Evolutionary conservation across 2,329 filamentous ascomycete species (phyloP).

Genomic region (Fusarium gaditjirri): DNA sequence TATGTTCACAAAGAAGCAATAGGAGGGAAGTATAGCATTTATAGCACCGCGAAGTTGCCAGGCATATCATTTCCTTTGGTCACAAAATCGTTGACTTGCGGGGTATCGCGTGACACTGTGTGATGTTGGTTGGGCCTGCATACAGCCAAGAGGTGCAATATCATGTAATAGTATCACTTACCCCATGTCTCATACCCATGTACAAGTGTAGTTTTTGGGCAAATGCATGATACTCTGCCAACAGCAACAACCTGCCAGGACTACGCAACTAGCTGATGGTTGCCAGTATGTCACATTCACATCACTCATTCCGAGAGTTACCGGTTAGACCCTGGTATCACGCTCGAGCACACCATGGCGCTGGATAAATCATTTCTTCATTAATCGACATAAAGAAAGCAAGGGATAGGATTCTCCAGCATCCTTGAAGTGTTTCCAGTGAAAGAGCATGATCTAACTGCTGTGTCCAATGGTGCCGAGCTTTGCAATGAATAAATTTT

Average conservation of each 20-base stretch:
- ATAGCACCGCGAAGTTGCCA: slow-evolving; percentile 17
- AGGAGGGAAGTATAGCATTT: slow-evolving; percentile 21
- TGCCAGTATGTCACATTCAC: not conserved
- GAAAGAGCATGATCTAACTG: slow-evolving; percentile 11
- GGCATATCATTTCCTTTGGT: slow-evolving; percentile 4
- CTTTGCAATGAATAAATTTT: slow-evolving; percentile 45
- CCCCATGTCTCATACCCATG: slow-evolving; percentile 34
- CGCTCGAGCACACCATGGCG: not conserved
- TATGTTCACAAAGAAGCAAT: not conserved
- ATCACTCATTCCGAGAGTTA: not conserved
- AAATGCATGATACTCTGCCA: slow-evolving; percentile 19
- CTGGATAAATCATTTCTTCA: slow-evolving; percentile 29
- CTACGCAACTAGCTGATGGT: not conserved
- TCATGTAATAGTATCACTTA: slow-evolving; percentile 41
- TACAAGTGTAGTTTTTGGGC: not conserved
- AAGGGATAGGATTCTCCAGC: not conserved
- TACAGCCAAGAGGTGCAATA: slow-evolving; percentile 41
- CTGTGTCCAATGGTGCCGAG: slow-evolving; percentile 47
- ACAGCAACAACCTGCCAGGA: not conserved
- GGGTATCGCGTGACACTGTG: slow-evolving; percentile 40
- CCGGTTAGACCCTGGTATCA: not conserved
- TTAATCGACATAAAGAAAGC: slow-evolving; percentile 26
- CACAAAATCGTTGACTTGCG: slow-evolving; percentile 29
- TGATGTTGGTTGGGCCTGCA: slow-evolving; percentile 11
- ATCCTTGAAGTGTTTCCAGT: slow-evolving; percentile 2